Evolutionary conservation across 768 basidiomycete genomes (phyloP), one percentile per base, ranked within the genome.

Genomic region (Boletus rubropictus): DNA sequence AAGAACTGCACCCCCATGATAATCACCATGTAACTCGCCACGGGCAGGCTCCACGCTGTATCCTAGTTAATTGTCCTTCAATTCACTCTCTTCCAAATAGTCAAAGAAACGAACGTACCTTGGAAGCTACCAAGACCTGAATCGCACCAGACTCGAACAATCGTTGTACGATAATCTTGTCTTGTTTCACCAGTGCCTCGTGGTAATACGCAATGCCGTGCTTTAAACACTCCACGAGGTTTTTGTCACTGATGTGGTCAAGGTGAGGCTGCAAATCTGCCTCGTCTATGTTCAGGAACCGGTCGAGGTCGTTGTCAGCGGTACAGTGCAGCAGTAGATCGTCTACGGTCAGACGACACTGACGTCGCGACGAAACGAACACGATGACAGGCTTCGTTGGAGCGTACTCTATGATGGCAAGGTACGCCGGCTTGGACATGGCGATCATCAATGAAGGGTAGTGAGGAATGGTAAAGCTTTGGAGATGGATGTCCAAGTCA

Each of bases 1-100:
- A 88, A 98, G 49, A 69, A 86, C 61, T 99, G 96, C 1, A 97
- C 93, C n/a, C 95, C 95, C 94, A 98, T 97, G 57, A 99, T 91
- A 63, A 99, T 84, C 35, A 97, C 94, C 91, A 98, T 96, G 67
- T 96, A 94, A 49, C 89, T 84, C 0, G 91, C 81, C 15, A 96
- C 82, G 0, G 96, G 94, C 7, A 99, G 73, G 60, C 83, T 91
- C 96, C 96, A 99, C 0, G 93, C 90, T 0, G 89, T 92, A 56
- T 98, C 96, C 89, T 94, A 40, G 20, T 17, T 21, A 18, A 39
- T 17, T 5, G 33, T 24, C 11, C 31, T 14, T 42, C 0, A 52
- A 28, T 42, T 1, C 44, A 22, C 9, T 7, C 17, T 28, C 28
- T 5, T 24, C 27, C n/a, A 41, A 41, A 20, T 3, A 1, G 1